phyloP scores from a whole-genome alignment of 2,329 filamentous ascomycete species.

The Colletotrichum higginsianum region DNA sequence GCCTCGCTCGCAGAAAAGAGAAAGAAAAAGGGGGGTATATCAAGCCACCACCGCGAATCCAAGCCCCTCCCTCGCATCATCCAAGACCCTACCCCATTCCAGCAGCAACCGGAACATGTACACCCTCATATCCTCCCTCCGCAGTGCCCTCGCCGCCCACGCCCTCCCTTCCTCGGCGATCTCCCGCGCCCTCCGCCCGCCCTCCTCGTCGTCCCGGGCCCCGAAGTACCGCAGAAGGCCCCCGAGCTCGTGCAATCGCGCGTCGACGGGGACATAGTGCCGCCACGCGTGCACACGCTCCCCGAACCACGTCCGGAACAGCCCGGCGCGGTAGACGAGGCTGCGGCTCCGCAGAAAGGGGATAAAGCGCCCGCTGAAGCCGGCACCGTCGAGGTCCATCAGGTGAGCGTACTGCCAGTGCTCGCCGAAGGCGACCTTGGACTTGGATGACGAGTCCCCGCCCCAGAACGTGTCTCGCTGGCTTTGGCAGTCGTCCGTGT shows the following conservation, averaged over 20 bases:
- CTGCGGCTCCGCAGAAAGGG: slow-evolving; percentile 66
- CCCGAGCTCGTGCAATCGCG: slow-evolving; percentile 46
- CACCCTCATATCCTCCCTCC: slow-evolving; percentile 81
- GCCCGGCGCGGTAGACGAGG: slow-evolving; percentile 71
- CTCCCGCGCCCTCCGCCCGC: slow-evolving; percentile 41
- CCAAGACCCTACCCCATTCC: slow-evolving; percentile 77
- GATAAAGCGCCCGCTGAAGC: slow-evolving; percentile 64
- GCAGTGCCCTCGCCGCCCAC: slow-evolving; percentile 71
- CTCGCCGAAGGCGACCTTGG: slow-evolving; percentile 51
- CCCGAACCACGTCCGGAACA: slow-evolving; percentile 78
- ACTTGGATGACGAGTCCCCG: slow-evolving; percentile 43
- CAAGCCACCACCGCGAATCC: slow-evolving; percentile 47
- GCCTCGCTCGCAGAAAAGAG: neutral
- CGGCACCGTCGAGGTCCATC: slow-evolving; percentile 71
- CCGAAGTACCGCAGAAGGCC: slow-evolving; percentile 44
- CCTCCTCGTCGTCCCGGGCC: slow-evolving; percentile 46
- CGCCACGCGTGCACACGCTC: slow-evolving; percentile 72
- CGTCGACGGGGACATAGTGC: slow-evolving; percentile 76
- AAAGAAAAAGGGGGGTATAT: slow-evolving; percentile 21
- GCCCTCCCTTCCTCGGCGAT: slow-evolving; percentile 49
- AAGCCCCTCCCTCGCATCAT: slow-evolving; percentile 64
- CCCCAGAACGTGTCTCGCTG: slow-evolving; percentile 53
- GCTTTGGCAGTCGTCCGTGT: slow-evolving; percentile 50
- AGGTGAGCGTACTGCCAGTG: slow-evolving; percentile 67
- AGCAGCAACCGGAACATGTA: slow-evolving; percentile 81